Evolutionary conservation across 257 asterid species (phyloP).

Genomic region (Anisodus tanguticus): DNA sequence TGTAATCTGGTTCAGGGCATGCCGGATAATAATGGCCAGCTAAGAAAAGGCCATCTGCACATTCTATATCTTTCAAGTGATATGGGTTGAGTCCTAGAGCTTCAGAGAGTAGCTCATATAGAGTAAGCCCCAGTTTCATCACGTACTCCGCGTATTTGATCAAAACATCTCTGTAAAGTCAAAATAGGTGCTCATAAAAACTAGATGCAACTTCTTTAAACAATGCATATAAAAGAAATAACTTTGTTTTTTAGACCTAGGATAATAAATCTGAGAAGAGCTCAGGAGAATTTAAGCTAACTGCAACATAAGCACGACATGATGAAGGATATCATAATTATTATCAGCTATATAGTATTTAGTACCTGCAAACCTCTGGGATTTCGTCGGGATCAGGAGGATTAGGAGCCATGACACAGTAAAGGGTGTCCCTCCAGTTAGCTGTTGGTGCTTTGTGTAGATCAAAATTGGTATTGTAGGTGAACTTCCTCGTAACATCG

Average conservation of each 20-base stretch:
- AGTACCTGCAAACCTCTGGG: constrained; percentile 35
- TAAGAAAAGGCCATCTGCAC: constrained; percentile 39
- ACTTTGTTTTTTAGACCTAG: not conserved
- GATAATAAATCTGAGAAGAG: not conserved
- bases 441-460: constrained; percentile 30
- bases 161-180: constrained; percentile 33
- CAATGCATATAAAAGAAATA: not conserved
- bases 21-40: constrained; percentile 53
- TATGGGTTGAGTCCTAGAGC: constrained; percentile 44
- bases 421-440: constrained; percentile 39
- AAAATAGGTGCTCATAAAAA: not conserved
- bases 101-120: constrained; percentile 49
- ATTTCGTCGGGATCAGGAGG: constrained; percentile 36
- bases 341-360: constrained; percentile 24
- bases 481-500: constrained; percentile 19
- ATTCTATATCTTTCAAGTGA: constrained; percentile 47
- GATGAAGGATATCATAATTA: not conserved
- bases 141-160: constrained; percentile 45
- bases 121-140: constrained; percentile 37
- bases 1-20: constrained; percentile 58
- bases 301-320: not conserved
- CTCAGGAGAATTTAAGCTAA: not conserved
- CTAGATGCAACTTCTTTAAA: not conserved
- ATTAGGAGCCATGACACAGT: constrained; percentile 29
- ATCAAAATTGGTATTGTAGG: constrained; percentile 37